Evolutionary conservation across 1,284 basidiomycete genomes (phyloP), one percentile per base, ranked within the genome.

Genomic region (Cutaneotrichosporon cyanovorans): DNA sequence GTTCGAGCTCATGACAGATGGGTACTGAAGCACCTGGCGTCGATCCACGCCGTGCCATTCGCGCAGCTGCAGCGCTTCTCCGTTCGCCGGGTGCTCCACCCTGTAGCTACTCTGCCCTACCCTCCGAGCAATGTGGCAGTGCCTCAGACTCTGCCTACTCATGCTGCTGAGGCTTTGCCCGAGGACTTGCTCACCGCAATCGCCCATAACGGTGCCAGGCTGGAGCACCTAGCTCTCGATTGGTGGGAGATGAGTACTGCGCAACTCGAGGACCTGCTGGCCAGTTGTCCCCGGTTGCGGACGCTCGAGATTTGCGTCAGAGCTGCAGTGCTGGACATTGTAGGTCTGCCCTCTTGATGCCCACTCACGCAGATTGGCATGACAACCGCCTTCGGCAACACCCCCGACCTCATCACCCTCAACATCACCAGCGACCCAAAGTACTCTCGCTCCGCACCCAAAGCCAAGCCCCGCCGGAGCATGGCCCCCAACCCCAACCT

Each of bases 11-110:
- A 62, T 59, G 2, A 7, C 25, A 28, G 25, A 12, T 65, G 62
- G 62, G 51, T 57, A 5, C 23, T 59, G 20, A 50, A 65, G 23
- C 61, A 65, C 46, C 57, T 65, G 11, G 21, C 35, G 2, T 61
- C 59, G 0, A 46, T 62, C 21, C 53, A 59, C 14, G 40, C 46
- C 6, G 37, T 59, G 2, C 59, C 59, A 0, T 32, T 65, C 12
- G 12, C n/a, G 2, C 61, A 65, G 40, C 50, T 65, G 8, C 43
- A 18, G 2, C 46, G 37, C 23, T 59, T 65, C 30, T 32, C 40
- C 9, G 42, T 65, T 10, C 48, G 51, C 1, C 53, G 62, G 10
- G 12, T 55, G 2, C 22, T 57, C 0, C 61, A 58, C 40, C 57
- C 61, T 1, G 37, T 57, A 2, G 51, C 56, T 12, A 35, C 42